Evolutionary conservation across 2,329 filamentous ascomycete species (phyloP).

Genomic region (Sclerotinia glacialis): DNA sequence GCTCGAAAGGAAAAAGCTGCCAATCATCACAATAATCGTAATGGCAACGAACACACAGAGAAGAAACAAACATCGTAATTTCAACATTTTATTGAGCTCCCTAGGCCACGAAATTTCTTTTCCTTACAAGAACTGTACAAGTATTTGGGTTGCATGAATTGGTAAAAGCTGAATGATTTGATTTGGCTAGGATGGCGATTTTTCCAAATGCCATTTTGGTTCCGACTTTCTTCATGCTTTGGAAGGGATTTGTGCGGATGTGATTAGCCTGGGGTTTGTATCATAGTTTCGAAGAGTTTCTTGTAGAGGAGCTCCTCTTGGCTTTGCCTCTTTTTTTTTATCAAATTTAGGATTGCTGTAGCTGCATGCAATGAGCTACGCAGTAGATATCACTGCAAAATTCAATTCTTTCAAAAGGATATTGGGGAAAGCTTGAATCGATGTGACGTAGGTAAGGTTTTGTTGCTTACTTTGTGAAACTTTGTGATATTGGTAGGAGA

Average conservation of each 20-base stretch:
- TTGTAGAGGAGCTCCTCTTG: neutral
- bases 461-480: neutral
- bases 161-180: slow-evolving; percentile 33
- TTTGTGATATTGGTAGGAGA: neutral
- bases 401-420: neutral
- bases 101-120: slow-evolving; percentile 28
- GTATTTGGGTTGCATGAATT: slow-evolving; percentile 37
- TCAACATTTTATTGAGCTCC: slow-evolving; percentile 20
- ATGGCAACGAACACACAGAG: slow-evolving; percentile 25
- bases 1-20: slow-evolving; percentile 79
- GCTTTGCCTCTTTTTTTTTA: slow-evolving; percentile 2
- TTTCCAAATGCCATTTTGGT: slow-evolving; percentile 13
- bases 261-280: slow-evolving; percentile 11
- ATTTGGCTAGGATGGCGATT: slow-evolving; percentile 30
- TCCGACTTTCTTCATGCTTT: slow-evolving; percentile 4
- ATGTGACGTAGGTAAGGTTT: neutral
- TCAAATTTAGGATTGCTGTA: neutral
- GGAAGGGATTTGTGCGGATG: neutral
- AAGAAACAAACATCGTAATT: slow-evolving; percentile 33
- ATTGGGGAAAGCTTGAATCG: neutral
- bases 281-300: slow-evolving; percentile 14
- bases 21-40: slow-evolving; percentile 38
- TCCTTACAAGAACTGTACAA: slow-evolving; percentile 33
- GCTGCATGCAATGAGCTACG: neutral
- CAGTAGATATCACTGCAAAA: neutral